phyloP scores from a whole-genome alignment of 352 stramenopile species.

The Saprolegnia parasitica region DNA sequence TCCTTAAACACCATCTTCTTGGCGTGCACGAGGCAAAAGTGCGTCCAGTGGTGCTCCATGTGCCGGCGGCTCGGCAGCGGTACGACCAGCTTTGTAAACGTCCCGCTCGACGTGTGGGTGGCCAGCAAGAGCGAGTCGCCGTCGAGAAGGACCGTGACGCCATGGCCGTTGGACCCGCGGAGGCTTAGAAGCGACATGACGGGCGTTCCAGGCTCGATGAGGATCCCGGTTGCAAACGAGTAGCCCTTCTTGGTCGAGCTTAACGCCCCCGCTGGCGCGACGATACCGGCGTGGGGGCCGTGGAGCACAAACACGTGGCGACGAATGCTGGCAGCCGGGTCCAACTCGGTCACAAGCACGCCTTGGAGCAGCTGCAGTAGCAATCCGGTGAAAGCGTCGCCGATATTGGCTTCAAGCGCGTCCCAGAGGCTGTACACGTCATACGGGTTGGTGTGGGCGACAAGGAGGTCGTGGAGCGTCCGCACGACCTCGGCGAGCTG shows the following conservation, averaged over 20 bases:
- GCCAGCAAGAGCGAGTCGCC: slow-evolving; percentile 51
- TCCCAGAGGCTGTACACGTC: slow-evolving; percentile 20
- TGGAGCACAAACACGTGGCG: slow-evolving; percentile 55
- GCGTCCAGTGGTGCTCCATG: slow-evolving; percentile 59
- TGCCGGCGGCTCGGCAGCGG: slow-evolving; percentile 44
- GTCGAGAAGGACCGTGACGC: slow-evolving; percentile 56
- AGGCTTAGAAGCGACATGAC: slow-evolving; percentile 63
- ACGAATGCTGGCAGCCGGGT: neutral
- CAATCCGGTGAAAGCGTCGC: neutral
- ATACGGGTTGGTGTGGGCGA: neutral
- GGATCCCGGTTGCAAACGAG: slow-evolving; percentile 58
- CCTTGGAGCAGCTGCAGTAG: neutral
- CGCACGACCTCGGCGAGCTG: slow-evolving; percentile 4
- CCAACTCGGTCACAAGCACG: slow-evolving; percentile 1
- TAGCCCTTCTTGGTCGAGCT: slow-evolving; percentile 76
- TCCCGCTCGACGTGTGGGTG: slow-evolving; percentile 42
- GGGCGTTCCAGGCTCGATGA: slow-evolving; percentile 36
- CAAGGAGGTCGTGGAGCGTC: slow-evolving; percentile 10
- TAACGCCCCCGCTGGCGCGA: slow-evolving; percentile 51
- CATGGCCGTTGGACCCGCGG: slow-evolving; percentile 64
- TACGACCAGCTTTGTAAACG: slow-evolving; percentile 48
- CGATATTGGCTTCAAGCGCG: neutral
- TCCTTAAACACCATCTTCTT: slow-evolving; percentile 89
- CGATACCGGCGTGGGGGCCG: slow-evolving; percentile 53
- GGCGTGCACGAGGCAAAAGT: slow-evolving; percentile 72